These are phyloP conservation scores for Cornus florida DNA, from an alignment of 148 eudicot species.

Conservation along the genomic window DNA sequence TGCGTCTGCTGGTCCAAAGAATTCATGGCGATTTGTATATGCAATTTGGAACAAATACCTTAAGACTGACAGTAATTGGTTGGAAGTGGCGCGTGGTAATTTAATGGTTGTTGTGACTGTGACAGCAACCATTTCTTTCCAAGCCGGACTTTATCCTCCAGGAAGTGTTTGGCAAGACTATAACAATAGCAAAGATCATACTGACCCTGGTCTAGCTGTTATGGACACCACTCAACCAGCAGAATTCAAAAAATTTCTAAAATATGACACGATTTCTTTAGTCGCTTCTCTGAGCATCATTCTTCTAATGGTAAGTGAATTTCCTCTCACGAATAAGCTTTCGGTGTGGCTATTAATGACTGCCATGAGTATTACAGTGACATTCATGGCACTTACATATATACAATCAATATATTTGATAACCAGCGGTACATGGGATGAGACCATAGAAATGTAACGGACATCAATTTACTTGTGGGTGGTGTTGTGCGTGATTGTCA, in stretches of 20 bases:
- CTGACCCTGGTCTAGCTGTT: too few relatives aligned
- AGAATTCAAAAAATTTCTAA: too few relatives aligned
- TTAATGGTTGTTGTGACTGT: background rate
- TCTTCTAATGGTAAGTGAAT: background rate
- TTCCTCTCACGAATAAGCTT: background rate
- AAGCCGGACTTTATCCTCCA: background rate
- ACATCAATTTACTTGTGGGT: background rate
- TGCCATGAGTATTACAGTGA: background rate
- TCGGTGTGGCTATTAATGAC: background rate
- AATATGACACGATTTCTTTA: background rate
- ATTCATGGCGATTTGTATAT: background rate
- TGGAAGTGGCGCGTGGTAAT: background rate
- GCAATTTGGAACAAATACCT: background rate
- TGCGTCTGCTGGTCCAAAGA: too few relatives aligned
- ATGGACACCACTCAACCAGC: background rate
- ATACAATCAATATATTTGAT: too few relatives aligned
- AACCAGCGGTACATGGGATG: too few relatives aligned
- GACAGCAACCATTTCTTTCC: constrained; percentile 2
- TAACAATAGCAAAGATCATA: too few relatives aligned
- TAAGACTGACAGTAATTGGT: background rate
- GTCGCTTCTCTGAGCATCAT: background rate
- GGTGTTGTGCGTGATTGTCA: background rate
- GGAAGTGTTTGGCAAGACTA: too few relatives aligned
- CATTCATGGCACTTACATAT: background rate
- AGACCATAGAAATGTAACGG: too few relatives aligned